These are phyloP conservation scores for Elaeagnus macrophylla DNA, from an alignment of 306 rosid species.

Conservation along the genomic window DNA sequence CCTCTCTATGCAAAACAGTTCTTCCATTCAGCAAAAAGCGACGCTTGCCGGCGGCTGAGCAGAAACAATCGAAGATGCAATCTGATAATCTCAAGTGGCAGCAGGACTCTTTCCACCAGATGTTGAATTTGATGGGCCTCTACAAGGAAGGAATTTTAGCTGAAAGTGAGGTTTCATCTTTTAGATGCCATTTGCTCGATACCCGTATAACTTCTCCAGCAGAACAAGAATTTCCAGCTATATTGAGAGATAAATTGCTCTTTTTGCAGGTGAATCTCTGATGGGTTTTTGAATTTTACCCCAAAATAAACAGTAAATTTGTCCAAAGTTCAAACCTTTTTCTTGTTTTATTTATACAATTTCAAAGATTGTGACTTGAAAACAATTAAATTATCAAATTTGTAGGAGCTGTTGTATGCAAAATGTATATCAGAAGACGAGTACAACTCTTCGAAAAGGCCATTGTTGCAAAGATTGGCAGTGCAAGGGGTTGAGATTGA, in stretches of 20 bases:
- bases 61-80: conserved; percentile 51
- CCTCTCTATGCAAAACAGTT: conserved; percentile 64
- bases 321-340: too few relatives aligned
- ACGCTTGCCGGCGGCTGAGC: conserved; percentile 43
- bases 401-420: conserved; percentile 74
- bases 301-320: too few relatives aligned
- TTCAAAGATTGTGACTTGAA: too few relatives aligned
- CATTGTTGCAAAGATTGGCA: conserved; percentile 68
- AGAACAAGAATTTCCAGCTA: conserved; percentile 49
- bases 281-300: conserved; percentile 2
- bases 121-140: conserved; percentile 82
- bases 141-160: conserved; percentile 79
- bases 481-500: conserved; percentile 75
- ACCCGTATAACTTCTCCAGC: conserved; percentile 59
- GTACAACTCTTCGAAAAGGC: conserved; percentile 80
- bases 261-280: conserved; percentile 64
- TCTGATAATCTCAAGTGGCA: conserved; percentile 91
- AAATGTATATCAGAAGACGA: conserved; percentile 79
- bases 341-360: too few relatives aligned
- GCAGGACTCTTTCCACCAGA: conserved; percentile 86
- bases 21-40: conserved; percentile 80
- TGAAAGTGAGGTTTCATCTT: conserved; percentile 56
- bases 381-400: too few relatives aligned
- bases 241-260: conserved; percentile 66
- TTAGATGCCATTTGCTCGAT: conserved; percentile 65